These are phyloP conservation scores for Trichoderma polysporum DNA, from an alignment of 2,329 filamentous ascomycete genomes.

Conservation along the genomic window DNA sequence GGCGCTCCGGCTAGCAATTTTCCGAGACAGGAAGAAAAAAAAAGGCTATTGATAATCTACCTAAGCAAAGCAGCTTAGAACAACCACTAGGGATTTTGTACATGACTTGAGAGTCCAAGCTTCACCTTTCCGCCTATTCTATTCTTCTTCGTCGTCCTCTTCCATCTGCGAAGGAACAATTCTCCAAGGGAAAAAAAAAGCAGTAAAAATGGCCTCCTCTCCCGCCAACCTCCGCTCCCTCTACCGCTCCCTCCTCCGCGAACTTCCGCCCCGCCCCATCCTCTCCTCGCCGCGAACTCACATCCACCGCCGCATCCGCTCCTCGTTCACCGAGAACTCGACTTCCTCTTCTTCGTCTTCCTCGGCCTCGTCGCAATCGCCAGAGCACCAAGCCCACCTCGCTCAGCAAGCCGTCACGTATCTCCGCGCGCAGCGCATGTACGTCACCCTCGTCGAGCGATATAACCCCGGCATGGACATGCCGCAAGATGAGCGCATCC, in stretches of 20 bases:
- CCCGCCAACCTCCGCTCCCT: constrained; percentile 65
- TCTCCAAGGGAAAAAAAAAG: background rate
- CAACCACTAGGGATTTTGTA: too few relatives aligned
- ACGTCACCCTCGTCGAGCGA: constrained; percentile 77
- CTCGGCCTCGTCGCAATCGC: constrained; percentile 44
- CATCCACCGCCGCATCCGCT: constrained; percentile 34
- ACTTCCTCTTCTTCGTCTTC: constrained; percentile 32
- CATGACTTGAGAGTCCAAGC: background rate
- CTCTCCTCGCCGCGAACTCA: constrained; percentile 59
- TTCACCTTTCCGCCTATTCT: background rate
- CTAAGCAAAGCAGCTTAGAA: too few relatives aligned
- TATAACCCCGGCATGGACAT: constrained; percentile 94
- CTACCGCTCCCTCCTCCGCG: constrained; percentile 85
- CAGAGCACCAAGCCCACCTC: constrained; percentile 31
- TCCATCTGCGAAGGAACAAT: background rate
- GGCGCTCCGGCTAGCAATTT: constrained; percentile 13
- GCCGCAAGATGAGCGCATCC: constrained; percentile 79
- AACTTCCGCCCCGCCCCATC: constrained; percentile 72
- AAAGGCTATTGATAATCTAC: too few relatives aligned
- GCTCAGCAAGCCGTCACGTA: constrained; percentile 81
- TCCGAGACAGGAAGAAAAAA: constrained; percentile 8
- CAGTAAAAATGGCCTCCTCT: constrained; percentile 37
- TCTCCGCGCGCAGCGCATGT: constrained; percentile 79
- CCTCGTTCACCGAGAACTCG: constrained; percentile 28
- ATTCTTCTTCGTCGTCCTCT: background rate